Conservation (phyloP, 345 rosid genomes). For the Brassica incana region DNA sequence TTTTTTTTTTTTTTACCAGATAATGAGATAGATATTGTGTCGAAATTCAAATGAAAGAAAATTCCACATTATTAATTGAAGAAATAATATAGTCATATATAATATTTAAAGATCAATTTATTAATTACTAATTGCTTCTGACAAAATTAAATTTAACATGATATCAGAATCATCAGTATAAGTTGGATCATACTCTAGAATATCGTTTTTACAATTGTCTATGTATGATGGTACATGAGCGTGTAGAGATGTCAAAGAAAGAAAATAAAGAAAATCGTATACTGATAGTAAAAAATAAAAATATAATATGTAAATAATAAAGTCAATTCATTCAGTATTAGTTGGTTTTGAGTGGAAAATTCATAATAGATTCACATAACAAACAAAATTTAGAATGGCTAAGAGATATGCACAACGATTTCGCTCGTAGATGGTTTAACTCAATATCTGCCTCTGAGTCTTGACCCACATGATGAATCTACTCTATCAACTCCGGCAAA, state of each 20-base stretch:
- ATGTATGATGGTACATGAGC: background rate
- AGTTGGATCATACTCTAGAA: background rate
- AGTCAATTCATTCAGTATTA: background rate
- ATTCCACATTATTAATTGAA: background rate
- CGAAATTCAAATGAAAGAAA: background rate
- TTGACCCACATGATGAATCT: background rate
- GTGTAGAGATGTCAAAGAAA: background rate
- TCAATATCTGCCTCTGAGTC: background rate
- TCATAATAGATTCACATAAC: background rate
- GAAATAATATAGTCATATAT: background rate
- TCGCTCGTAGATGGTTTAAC: background rate
- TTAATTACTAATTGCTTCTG: background rate
- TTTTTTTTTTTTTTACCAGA: no score
- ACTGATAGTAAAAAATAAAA: background rate
- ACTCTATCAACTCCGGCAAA: background rate
- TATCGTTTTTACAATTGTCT: background rate
- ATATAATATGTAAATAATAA: background rate
- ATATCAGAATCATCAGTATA: background rate
- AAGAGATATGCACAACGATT: background rate
- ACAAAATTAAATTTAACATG: background rate
- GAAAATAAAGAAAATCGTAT: background rate
- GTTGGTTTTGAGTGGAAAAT: background rate
- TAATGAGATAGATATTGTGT: background rate
- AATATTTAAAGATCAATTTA: background rate
- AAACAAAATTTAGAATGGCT: background rate